These are phyloP conservation scores for Citrus inodora DNA, from an alignment of 345 rosid species.

Conservation along the genomic window DNA sequence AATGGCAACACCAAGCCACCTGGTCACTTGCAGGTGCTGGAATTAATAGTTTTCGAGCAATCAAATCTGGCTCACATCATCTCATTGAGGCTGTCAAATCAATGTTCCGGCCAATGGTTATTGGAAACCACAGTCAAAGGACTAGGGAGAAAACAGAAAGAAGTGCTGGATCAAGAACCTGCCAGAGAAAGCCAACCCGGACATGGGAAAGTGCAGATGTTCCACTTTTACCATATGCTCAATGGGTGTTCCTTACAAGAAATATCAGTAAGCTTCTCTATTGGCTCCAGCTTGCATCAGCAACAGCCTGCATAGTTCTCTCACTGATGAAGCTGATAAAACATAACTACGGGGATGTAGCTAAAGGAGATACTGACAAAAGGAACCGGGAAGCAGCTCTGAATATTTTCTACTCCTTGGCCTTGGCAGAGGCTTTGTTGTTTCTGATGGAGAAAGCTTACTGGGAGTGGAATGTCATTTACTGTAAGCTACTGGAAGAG, in stretches of 20 bases:
- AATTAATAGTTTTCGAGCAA: slow-evolving; percentile 61
- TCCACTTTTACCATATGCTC: slow-evolving; percentile 68
- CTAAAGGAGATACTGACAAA: slow-evolving; percentile 65
- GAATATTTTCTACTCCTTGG: slow-evolving; percentile 70
- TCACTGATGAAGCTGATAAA: slow-evolving; percentile 67
- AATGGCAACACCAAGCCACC: slow-evolving; percentile 92
- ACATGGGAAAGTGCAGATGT: slow-evolving; percentile 72
- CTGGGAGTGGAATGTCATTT: slow-evolving; percentile 69
- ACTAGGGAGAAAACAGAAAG: slow-evolving; percentile 10
- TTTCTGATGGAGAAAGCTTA: slow-evolving; percentile 84
- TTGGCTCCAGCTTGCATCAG: slow-evolving; percentile 91
- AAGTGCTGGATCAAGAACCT: slow-evolving; percentile 16
- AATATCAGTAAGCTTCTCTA: slow-evolving; percentile 68
- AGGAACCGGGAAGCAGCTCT: slow-evolving; percentile 67
- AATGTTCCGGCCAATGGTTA: slow-evolving; percentile 18
- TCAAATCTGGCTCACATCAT: slow-evolving; percentile 45
- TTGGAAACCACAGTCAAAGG: slow-evolving; percentile 25
- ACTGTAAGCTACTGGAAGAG: slow-evolving; percentile 59
- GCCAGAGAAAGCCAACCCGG: slow-evolving; percentile 29
- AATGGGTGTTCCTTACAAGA: slow-evolving; percentile 66
- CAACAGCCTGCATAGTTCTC: slow-evolving; percentile 62
- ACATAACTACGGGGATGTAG: slow-evolving; percentile 71
- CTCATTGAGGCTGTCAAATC: slow-evolving; percentile 28
- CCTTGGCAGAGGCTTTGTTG: slow-evolving; percentile 77
- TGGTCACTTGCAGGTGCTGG: slow-evolving; percentile 74